Evolutionary conservation across 2,329 filamentous ascomycete species (phyloP).

Genomic region (Fusarium kyushuense): DNA sequence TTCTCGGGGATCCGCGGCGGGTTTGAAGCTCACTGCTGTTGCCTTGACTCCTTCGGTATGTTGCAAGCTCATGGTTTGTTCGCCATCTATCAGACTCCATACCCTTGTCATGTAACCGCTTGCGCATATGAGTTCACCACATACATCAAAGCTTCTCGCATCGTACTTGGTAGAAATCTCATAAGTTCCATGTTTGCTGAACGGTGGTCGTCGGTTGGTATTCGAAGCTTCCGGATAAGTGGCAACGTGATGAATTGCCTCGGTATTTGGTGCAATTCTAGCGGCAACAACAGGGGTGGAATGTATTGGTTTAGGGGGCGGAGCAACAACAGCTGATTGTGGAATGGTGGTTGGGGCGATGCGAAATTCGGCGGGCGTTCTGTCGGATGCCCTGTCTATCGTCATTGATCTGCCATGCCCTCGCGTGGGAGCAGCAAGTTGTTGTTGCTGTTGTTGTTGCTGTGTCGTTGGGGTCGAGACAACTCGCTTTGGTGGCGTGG

Average conservation of each 20-base stretch:
- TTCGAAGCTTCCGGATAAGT: conserved; percentile 87
- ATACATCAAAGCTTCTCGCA: conserved; percentile 86
- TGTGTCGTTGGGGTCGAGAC: conserved; percentile 51
- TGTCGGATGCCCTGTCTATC: conserved; percentile 53
- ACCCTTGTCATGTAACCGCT: conserved; percentile 88
- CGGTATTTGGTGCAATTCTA: conserved; percentile 49
- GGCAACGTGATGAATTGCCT: conserved; percentile 64
- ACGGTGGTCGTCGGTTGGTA: conserved; percentile 85
- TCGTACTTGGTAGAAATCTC: conserved; percentile 90
- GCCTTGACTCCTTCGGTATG: conserved; percentile 89
- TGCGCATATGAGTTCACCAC: conserved; percentile 87
- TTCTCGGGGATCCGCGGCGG: conserved; percentile 78
- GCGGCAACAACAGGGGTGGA: conserved; percentile 34
- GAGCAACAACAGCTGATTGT: conserved; percentile 27
- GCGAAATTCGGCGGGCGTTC: conserved; percentile 42
- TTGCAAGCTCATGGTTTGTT: conserved; percentile 81
- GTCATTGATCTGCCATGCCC: conserved; percentile 51
- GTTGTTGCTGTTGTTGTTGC: conserved; percentile 49
- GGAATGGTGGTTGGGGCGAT: conserved; percentile 40
- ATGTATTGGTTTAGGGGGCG: conserved; percentile 39
- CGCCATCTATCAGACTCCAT: conserved; percentile 87
- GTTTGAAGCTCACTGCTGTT: conserved; percentile 86
- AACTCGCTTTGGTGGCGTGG: conserved; percentile 49
- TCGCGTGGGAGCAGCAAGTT: conserved; percentile 49
- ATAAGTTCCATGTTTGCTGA: conserved; percentile 75